phyloP scores from a whole-genome alignment of 179 eudicot genomes.

The Camellia oleifera region DNA sequence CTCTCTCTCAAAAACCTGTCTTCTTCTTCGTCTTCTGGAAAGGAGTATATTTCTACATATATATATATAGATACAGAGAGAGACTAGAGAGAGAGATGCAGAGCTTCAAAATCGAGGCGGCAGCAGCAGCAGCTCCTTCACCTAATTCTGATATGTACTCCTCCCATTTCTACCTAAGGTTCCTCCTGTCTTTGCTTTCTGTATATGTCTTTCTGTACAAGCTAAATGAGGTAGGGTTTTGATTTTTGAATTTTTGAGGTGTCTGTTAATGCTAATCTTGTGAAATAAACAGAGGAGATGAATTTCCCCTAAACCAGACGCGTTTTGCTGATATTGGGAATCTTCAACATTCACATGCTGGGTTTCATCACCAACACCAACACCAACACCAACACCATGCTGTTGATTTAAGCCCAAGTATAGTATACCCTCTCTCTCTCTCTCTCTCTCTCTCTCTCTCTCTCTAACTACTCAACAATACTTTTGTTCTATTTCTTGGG shows the following conservation, averaged over 20 bases:
- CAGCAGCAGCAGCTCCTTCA: slow-evolving; percentile 25
- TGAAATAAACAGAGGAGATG: slow-evolving; percentile 51
- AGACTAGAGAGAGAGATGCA: slow-evolving; percentile 28
- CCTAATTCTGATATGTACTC: slow-evolving; percentile 37
- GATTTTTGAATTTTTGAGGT: no score
- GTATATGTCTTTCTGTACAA: background rate
- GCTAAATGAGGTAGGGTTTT: background rate
- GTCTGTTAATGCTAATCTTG: background rate
- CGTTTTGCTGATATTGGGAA: slow-evolving; percentile 62
- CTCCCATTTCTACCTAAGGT: slow-evolving; percentile 54
- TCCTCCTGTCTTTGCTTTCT: no score
- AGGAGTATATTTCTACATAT: background rate
- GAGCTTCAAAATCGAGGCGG: slow-evolving; percentile 35
- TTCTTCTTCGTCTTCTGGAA: background rate
- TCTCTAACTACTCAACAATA: no score
- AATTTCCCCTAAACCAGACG: slow-evolving; percentile 35
- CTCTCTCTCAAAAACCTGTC: background rate
- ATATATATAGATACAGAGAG: background rate
- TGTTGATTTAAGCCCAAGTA: slow-evolving; percentile 93
- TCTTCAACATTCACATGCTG: slow-evolving; percentile 50
- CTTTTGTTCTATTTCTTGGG: background rate
- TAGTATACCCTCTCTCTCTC: background rate
- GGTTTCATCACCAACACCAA: slow-evolving; percentile 52
- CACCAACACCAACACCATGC: slow-evolving; percentile 33
- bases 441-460: no score